Base-by-base conservation (phyloP, 202 grass and related monocot genomes). In the Bolboschoenoplectus hybrid region DNA sequence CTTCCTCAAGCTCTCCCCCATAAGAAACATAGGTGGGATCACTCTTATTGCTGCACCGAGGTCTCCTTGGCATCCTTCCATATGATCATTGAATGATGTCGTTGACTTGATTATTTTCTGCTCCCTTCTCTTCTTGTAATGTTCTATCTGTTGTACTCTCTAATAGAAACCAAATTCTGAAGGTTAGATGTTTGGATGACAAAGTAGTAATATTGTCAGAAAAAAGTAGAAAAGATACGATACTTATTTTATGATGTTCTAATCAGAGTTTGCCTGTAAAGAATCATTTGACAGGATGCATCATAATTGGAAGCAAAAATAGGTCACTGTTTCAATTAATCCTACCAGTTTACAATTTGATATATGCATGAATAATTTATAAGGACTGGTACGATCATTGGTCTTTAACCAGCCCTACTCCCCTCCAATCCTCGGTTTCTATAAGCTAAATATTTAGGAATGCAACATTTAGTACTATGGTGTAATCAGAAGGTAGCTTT, bases 121-220 rank as follows among this genome's bases (percentile, higher is more conserved):
- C 63, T 67, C 63, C 34, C 63, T 38, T 67, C 63, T 67, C 35
- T 67, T 67, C 63, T 67, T 67, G 34, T 67, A 67, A 4, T 67
- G 34, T 11, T 67, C 34, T 13, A 67, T 38, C 63, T 67, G 63
- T 35, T 38, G 26, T 34, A 67, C 34, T 67, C 63, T 67, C 63
- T 67, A 12, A 38, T 9, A 67, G 1, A 65, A 67, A 39, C 63
- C 32, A 67, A 67, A 38, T 13, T 67, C 34, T 39, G 34, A 39
- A 67, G 32, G 63, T 67, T 13, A 67, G 32, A 67, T 67, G 63
- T 67, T 67, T 65, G 14, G 9, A 17, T 61, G 57, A 19, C 5
- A 10, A 35, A 39, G 26, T 67, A 4, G 26, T 36, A 26, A 26
- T 26, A 26, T 36, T 67, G 32, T 38, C 9, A 39, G 10, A 35